Evolutionary conservation across 1,284 basidiomycete species (phyloP).

Genomic region (Ceratobasidium sp.): DNA sequence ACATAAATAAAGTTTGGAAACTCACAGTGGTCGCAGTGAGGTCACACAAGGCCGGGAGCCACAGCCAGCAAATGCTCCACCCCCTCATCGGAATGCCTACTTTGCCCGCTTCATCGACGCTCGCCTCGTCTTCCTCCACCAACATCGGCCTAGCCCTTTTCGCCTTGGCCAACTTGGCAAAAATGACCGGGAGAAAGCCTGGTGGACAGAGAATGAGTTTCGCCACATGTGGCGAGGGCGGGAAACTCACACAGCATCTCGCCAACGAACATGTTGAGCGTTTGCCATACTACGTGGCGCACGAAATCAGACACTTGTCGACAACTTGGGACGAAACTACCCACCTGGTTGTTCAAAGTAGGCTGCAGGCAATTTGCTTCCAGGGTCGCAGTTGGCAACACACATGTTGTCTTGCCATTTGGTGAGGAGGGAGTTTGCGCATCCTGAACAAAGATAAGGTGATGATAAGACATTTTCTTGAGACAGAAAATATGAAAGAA

Average conservation of each 20-base stretch:
- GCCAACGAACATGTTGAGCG: slow-evolving; percentile 91
- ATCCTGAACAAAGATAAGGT: slow-evolving; percentile 14
- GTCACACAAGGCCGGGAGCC: slow-evolving; percentile 87
- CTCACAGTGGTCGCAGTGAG: slow-evolving; percentile 80
- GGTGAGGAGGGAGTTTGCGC: slow-evolving; percentile 74
- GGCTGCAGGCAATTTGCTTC: slow-evolving; percentile 69
- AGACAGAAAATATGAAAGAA: neutral
- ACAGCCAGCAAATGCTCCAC: slow-evolving; percentile 77
- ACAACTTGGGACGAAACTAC: neutral
- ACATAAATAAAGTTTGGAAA: slow-evolving; percentile 48
- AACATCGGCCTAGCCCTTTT: slow-evolving; percentile 48
- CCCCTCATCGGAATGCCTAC: slow-evolving; percentile 63
- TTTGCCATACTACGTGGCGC: slow-evolving; percentile 78
- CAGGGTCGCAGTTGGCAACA: slow-evolving; percentile 79
- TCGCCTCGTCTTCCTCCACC: slow-evolving; percentile 54
- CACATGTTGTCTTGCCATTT: slow-evolving; percentile 94
- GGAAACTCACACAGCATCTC: slow-evolving; percentile 85
- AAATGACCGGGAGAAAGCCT: slow-evolving; percentile 86
- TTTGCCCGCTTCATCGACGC: slow-evolving; percentile 45
- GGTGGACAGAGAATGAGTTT: slow-evolving; percentile 48
- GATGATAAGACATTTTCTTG: slow-evolving; percentile 5
- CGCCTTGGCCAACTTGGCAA: slow-evolving; percentile 67
- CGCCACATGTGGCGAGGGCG: slow-evolving; percentile 39
- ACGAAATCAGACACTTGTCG: slow-evolving; percentile 12
- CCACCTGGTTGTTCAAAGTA: slow-evolving; percentile 70